Conservation (phyloP, 805 yeast genomes). For the Candida verbasci region DNA sequence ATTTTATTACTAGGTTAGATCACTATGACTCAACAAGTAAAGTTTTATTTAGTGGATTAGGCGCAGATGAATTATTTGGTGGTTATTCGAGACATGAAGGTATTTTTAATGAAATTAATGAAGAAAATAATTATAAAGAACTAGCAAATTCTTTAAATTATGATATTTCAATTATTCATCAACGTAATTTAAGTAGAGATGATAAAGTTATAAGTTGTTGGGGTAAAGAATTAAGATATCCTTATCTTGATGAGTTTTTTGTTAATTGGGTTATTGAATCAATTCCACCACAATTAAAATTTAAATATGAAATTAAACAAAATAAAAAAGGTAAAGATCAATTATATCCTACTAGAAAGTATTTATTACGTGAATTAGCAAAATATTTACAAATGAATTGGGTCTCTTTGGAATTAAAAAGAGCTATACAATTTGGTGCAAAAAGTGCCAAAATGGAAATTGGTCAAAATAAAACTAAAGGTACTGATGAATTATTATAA, state of each 20-base stretch:
- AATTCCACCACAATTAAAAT: slow-evolving; percentile 47
- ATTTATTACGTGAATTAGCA: slow-evolving; percentile 62
- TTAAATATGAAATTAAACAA: slow-evolving; percentile 25
- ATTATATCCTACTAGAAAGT: slow-evolving; percentile 39
- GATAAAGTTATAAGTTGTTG: slow-evolving; percentile 82
- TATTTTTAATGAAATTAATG: slow-evolving; percentile 30
- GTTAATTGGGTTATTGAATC: slow-evolving; percentile 43
- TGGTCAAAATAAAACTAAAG: slow-evolving; percentile 71
- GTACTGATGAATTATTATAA: slow-evolving; percentile 53
- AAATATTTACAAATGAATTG: slow-evolving; percentile 40
- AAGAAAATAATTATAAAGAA: slow-evolving; percentile 26
- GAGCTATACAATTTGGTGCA: slow-evolving; percentile 97
- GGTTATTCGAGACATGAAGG: slow-evolving; percentile 86
- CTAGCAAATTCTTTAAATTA: slow-evolving; percentile 57
- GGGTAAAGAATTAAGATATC: slow-evolving; percentile 90
- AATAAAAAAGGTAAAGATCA: slow-evolving; percentile 22
- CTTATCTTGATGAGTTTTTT: slow-evolving; percentile 67
- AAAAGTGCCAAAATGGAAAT: slow-evolving; percentile 89
- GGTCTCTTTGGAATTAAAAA: slow-evolving; percentile 72
- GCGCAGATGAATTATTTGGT: slow-evolving; percentile 96
- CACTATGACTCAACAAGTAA: slow-evolving; percentile 51
- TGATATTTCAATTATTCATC: slow-evolving; percentile 73
- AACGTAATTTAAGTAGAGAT: slow-evolving; percentile 83
- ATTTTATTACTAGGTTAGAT: slow-evolving; percentile 6
- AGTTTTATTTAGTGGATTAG: slow-evolving; percentile 86